Percentiles rank a stretch among this genome's conserved stretches.
phyloP scores from a whole-genome alignment of 768 basidiomycete species.

The Boletus sp. region DNA sequence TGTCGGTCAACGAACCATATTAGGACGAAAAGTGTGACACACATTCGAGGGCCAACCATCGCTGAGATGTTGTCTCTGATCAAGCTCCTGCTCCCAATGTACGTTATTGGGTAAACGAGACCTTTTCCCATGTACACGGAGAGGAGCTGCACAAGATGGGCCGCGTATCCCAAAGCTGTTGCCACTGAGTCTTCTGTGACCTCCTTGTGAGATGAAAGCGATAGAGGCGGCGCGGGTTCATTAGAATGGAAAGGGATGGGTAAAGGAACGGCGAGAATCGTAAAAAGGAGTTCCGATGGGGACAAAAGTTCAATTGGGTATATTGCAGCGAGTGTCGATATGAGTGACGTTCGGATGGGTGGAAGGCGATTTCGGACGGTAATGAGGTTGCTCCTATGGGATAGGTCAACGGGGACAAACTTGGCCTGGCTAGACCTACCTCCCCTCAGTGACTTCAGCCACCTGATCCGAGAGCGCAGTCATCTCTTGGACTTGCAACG shows the following conservation, averaged over 20 bases:
- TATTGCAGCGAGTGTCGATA: slow-evolving; percentile 69
- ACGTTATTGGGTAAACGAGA: slow-evolving; percentile 87
- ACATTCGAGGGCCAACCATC: slow-evolving; percentile 96
- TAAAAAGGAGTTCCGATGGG: slow-evolving; percentile 82
- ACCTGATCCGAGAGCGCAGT: slow-evolving; percentile 25
- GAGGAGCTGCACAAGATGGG: slow-evolving; percentile 80
- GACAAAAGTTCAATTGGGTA: slow-evolving; percentile 89
- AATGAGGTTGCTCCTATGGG: slow-evolving; percentile 43
- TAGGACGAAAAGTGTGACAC: slow-evolving; percentile 31
- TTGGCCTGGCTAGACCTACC: slow-evolving; percentile 27
- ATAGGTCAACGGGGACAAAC: slow-evolving; percentile 14
- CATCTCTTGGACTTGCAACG: slow-evolving; percentile 35
- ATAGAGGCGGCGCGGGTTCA: slow-evolving; percentile 82
- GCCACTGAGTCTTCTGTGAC: slow-evolving; percentile 86
- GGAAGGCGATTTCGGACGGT: slow-evolving; percentile 48
- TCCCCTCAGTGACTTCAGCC: slow-evolving; percentile 37
- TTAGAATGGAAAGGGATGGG: slow-evolving; percentile 75
- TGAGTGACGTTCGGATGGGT: slow-evolving; percentile 57
- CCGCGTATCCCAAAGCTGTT: slow-evolving; percentile 87
- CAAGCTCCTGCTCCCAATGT: slow-evolving; percentile 84
- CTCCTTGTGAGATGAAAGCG: slow-evolving; percentile 58
- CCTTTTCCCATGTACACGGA: slow-evolving; percentile 73
- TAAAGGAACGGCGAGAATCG: slow-evolving; percentile 83
- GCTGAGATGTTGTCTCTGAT: slow-evolving; percentile 91
- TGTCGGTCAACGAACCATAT: slow-evolving; percentile 10